Conservation (phyloP, 805 yeast genomes). For the Wickerhamiella sergipiensis region DNA sequence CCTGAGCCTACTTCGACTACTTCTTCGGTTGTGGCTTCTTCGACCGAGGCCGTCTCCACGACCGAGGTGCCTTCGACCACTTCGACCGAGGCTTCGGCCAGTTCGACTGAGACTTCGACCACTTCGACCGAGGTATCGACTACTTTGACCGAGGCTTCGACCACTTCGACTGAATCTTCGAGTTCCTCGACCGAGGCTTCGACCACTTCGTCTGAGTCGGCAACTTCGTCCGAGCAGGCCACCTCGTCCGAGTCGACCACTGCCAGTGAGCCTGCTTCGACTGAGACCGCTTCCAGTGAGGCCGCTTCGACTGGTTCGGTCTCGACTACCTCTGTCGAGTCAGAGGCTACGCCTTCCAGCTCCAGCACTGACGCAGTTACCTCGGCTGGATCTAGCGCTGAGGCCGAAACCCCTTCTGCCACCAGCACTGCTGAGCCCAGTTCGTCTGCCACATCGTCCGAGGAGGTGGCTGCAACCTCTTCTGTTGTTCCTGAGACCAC, state of each 20-base stretch:
- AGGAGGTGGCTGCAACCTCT: neutral
- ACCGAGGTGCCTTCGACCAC: neutral
- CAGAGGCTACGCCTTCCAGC: no score
- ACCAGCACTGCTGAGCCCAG: neutral
- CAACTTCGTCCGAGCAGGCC: neutral
- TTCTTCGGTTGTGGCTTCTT: no score
- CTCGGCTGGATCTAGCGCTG: no score
- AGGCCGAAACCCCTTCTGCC: no score
- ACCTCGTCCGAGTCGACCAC: no score
- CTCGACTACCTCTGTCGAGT: no score
- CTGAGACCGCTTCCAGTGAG: neutral
- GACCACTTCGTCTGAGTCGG: neutral
- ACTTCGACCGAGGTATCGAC: neutral
- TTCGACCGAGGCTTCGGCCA: neutral
- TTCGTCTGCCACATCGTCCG: no score
- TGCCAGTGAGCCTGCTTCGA: neutral
- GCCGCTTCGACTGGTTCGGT: no score
- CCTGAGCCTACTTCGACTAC: no score
- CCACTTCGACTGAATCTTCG: neutral
- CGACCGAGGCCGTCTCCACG: neutral
- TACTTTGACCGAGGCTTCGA: neutral
- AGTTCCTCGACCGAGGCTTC: constrained; percentile 1
- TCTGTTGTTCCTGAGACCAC: no score
- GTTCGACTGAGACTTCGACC: neutral
- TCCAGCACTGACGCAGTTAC: no score